Evolutionary conservation across 352 stramenopile species (phyloP).

Genomic region (Phytophthora fragariae): DNA sequence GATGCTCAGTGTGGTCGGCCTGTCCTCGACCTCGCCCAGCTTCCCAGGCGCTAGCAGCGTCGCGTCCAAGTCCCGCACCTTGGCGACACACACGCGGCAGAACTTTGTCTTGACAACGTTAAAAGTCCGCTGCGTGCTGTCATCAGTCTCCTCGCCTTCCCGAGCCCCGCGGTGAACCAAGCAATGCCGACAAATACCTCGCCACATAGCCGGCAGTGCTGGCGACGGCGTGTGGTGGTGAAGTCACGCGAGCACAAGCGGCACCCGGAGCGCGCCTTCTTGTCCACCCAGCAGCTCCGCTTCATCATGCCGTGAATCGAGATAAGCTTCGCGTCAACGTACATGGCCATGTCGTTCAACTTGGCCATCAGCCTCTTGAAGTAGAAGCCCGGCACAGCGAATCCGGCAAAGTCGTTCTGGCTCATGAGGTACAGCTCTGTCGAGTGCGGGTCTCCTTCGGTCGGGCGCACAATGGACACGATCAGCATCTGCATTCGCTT

Average conservation of each 20-base stretch:
- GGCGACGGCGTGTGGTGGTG: conserved; percentile 56
- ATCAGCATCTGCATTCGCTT: conserved; percentile 60
- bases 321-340: conserved; percentile 66
- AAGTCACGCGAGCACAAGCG: conserved; percentile 68
- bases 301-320: conserved; percentile 49
- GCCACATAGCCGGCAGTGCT: conserved; percentile 81
- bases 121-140: conserved; percentile 37
- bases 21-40: conserved; percentile 12
- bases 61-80: conserved; percentile 47
- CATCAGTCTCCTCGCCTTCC: conserved; percentile 13
- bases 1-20: conserved; percentile 5
- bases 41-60: conserved; percentile 30
- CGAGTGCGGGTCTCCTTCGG: conserved; percentile 31
- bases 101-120: conserved; percentile 66
- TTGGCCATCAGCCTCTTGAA: conserved; percentile 58
- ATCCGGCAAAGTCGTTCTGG: conserved; percentile 57
- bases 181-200: conserved; percentile 79
- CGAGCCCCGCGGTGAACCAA: conserved; percentile 51
- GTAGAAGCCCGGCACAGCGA: conserved; percentile 38
- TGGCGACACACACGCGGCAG: conserved; percentile 59
- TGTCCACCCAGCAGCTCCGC: conserved; percentile 57
- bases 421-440: conserved; percentile 64
- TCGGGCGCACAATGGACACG: conserved; percentile 53
- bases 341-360: conserved; percentile 58
- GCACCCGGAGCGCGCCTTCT: conserved; percentile 52